Conservation (phyloP, 495 filamentous ascomycete species). For the Echria macrotheca region DNA sequence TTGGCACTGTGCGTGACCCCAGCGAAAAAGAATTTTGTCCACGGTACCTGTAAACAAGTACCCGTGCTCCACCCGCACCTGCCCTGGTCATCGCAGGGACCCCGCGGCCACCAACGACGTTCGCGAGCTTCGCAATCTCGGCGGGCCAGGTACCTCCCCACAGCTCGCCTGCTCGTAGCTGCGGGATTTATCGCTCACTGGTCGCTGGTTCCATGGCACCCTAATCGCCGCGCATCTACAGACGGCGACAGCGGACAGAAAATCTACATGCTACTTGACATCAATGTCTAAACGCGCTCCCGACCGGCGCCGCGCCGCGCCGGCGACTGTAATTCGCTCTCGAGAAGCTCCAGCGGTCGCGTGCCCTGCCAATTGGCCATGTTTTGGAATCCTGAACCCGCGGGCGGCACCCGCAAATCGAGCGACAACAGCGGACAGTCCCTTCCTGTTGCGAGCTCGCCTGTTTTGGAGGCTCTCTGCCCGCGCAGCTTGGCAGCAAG, state of each 20-base stretch:
- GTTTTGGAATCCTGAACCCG: background rate
- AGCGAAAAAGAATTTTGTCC: no score
- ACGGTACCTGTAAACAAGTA: conserved; percentile 1
- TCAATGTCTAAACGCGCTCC: no score
- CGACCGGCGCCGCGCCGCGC: conserved; percentile 3
- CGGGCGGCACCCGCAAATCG: background rate
- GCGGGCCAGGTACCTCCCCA: conserved; percentile 22
- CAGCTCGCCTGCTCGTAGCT: conserved; percentile 9
- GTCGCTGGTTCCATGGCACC: conserved; percentile 5
- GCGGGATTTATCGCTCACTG: conserved; percentile 35
- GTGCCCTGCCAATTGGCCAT: conserved; percentile 8
- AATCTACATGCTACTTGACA: no score
- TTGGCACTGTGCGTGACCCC: no score
- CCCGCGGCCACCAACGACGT: no score
- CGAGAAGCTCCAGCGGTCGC: conserved; percentile 7
- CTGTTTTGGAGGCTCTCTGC: background rate
- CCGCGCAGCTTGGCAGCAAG: conserved; percentile 4
- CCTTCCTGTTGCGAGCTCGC: background rate
- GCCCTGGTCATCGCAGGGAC: conserved; percentile 1
- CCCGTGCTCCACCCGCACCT: conserved; percentile 4
- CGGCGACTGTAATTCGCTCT: conserved; percentile 5
- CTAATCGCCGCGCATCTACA: conserved; percentile 3
- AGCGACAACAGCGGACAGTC: background rate
- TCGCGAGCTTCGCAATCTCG: no score
- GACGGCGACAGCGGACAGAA: conserved; percentile 8